A percentile compares a stretch with the other conserved stretches of the same genome.
These are phyloP conservation scores for Quercus phellos DNA, from an alignment of 331 rosid species.

Conservation along the genomic window DNA sequence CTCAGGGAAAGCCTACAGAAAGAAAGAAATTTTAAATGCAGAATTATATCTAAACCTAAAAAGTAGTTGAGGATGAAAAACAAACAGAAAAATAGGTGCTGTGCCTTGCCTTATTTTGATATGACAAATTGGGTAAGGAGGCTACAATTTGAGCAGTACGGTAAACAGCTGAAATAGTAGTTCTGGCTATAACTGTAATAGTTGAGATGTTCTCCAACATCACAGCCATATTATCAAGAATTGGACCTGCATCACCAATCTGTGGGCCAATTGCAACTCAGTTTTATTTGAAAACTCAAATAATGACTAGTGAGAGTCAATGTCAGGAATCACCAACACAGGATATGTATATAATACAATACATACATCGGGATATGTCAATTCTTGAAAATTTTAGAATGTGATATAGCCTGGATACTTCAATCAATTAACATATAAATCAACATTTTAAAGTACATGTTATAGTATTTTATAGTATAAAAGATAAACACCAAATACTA, in stretches of 20 bases:
- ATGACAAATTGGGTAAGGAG: constrained; percentile 61
- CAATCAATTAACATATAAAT: too few relatives aligned
- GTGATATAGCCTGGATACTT: too few relatives aligned
- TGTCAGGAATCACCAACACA: background rate
- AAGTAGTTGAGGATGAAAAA: constrained; percentile 12
- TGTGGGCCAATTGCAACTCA: constrained; percentile 38
- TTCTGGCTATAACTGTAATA: constrained; percentile 57
- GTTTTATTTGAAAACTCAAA: constrained; percentile 18
- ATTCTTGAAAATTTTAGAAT: too few relatives aligned
- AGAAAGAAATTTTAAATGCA: constrained; percentile 23
- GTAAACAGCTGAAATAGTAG: constrained; percentile 63
- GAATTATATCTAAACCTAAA: constrained; percentile 25
- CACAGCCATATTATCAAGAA: constrained; percentile 70
- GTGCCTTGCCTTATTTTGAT: constrained; percentile 78
- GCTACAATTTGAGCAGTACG: constrained; percentile 84
- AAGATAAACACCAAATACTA: too few relatives aligned
- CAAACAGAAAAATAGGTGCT: constrained; percentile 8
- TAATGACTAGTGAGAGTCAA: background rate
- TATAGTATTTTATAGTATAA: too few relatives aligned
- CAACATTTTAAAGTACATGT: too few relatives aligned
- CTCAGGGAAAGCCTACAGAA: constrained; percentile 82
- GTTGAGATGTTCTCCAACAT: constrained; percentile 69
- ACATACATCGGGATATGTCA: too few relatives aligned
- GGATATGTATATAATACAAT: too few relatives aligned
- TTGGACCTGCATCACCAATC: constrained; percentile 83